Percentiles rank a stretch among this genome's conserved stretches.
These are phyloP conservation scores for Wickerhamomyces tratensis DNA, from an alignment of 805 yeast species.

Conservation along the genomic window DNA sequence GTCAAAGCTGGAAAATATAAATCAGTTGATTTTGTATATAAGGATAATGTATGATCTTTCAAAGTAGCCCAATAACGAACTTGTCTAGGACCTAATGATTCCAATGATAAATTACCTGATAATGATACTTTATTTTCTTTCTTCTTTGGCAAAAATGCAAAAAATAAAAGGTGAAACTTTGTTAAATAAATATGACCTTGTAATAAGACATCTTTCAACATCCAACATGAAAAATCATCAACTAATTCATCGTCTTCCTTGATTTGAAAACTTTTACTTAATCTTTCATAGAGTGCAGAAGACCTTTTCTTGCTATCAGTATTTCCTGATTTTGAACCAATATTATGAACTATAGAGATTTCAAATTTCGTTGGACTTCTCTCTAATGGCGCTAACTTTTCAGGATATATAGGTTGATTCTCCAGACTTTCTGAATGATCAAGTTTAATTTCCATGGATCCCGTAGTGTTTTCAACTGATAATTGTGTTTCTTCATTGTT, in stretches of 20 bases:
- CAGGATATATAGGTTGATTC: background rate
- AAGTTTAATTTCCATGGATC: slow-evolving; percentile 2
- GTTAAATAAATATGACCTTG: slow-evolving; percentile 85
- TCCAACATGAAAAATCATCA: slow-evolving; percentile 69
- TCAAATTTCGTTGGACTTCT: slow-evolving; percentile 19
- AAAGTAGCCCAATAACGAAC: slow-evolving; percentile 75
- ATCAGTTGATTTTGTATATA: slow-evolving; percentile 66
- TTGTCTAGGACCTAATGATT: slow-evolving; percentile 21
- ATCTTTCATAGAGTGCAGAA: slow-evolving; percentile 23
- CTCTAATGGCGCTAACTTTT: background rate
- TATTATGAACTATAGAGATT: slow-evolving; percentile 14
- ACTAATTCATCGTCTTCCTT: slow-evolving; percentile 44
- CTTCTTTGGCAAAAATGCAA: slow-evolving; percentile 66
- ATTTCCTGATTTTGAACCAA: slow-evolving; percentile 5
- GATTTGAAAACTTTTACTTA: slow-evolving; percentile 32
- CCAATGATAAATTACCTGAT: slow-evolving; percentile 42
- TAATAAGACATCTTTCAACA: slow-evolving; percentile 68
- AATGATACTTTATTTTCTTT: slow-evolving; percentile 30
- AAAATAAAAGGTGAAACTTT: slow-evolving; percentile 50
- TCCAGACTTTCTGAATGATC: slow-evolving; percentile 1
- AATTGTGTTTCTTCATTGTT: too few relatives aligned
- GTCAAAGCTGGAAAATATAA: slow-evolving; percentile 76
- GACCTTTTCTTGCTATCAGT: slow-evolving; percentile 21
- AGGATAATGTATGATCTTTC: slow-evolving; percentile 54
- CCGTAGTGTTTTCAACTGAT: background rate